Evolutionary conservation across 345 rosid species (phyloP), one percentile per base, ranked within the genome.

Genomic region (Aegle marmelos): DNA sequence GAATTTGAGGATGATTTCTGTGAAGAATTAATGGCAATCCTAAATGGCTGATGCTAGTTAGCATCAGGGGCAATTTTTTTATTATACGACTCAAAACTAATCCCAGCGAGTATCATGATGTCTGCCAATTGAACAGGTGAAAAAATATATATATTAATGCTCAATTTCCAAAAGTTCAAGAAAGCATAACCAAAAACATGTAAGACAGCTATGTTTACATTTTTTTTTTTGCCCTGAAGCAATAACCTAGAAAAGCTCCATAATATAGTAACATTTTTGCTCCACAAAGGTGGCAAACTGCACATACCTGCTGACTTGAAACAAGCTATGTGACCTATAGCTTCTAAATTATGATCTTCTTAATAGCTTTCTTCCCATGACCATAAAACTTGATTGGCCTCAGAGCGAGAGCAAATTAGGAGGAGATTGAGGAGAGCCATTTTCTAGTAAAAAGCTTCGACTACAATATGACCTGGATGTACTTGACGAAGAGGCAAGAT

Each of bases 391-490:
- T 58, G 30, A 56, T 30, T 65, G 67, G 50, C 76, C 72, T 90
- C 79, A 88, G 28, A 85, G 82, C 21, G 91, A 89, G 59, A 76
- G 84, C 54, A 87, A 74, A 71, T 90, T 87, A 25, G 85, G 80
- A 54, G 93, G 95, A 83, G 97, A 94, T 41, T 86, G 94, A 13
- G 97, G 97, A 25, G 99, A 95, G 30, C 94, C 91, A 27, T 85
- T 87, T 81, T 92, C 97, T 17, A 95, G 93, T 79, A 96, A 82
- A 82, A 90, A 90, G 85, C 94, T 96, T 82, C 94, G 78, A 79
- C 98, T 96, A 63, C 97, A 92, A 87, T 90, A 90, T 21, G 98
- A 95, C 85, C 97, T 87, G 31, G 98, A 86, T 65, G 99, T 95
- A 77, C 98, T 92, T 6, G 99, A 92, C 16, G 99, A 93, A 79